phyloP scores from a whole-genome alignment of 331 rosid species.

The Malus hybrid region DNA sequence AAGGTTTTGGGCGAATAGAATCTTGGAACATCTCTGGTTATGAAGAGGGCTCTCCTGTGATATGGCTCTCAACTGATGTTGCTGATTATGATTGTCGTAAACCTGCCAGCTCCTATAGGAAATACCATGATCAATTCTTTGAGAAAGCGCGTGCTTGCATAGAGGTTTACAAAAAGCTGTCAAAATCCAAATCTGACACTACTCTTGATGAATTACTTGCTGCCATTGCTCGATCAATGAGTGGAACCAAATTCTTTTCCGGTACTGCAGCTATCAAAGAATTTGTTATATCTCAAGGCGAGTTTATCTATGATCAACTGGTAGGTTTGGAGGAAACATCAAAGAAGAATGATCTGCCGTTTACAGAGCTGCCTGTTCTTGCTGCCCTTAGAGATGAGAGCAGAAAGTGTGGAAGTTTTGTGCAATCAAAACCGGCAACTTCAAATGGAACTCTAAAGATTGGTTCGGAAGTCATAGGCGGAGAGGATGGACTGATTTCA shows the following conservation, averaged over 20 bases:
- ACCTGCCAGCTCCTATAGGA: constrained; percentile 67
- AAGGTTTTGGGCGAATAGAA: constrained; percentile 86
- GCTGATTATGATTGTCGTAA: constrained; percentile 75
- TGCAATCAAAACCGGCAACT: constrained; percentile 21
- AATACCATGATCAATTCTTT: constrained; percentile 50
- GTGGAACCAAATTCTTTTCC: constrained; percentile 56
- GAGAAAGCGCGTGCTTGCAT: constrained; percentile 70
- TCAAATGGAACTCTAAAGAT: constrained; percentile 41
- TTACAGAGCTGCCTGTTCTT: constrained; percentile 61
- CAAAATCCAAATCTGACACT: constrained; percentile 48
- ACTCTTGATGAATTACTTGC: constrained; percentile 87
- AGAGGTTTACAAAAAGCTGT: constrained; percentile 63
- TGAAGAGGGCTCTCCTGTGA: constrained; percentile 74
- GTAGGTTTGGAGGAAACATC: constrained; percentile 67
- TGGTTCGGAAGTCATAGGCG: constrained; percentile 1
- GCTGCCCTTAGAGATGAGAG: constrained; percentile 57
- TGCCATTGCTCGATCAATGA: constrained; percentile 71
- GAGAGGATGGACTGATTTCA: constrained; percentile 11
- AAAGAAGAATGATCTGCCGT: constrained; percentile 45
- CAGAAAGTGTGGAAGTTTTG: constrained; percentile 30
- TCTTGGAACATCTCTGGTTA: constrained; percentile 89
- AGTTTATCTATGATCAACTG: constrained; percentile 71
- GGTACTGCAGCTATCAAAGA: constrained; percentile 65
- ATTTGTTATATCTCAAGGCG: constrained; percentile 71
- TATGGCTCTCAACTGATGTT: constrained; percentile 82